Evolutionary conservation across 2,329 filamentous ascomycete species (phyloP).

Genomic region (Talaromyces rugulosus): DNA sequence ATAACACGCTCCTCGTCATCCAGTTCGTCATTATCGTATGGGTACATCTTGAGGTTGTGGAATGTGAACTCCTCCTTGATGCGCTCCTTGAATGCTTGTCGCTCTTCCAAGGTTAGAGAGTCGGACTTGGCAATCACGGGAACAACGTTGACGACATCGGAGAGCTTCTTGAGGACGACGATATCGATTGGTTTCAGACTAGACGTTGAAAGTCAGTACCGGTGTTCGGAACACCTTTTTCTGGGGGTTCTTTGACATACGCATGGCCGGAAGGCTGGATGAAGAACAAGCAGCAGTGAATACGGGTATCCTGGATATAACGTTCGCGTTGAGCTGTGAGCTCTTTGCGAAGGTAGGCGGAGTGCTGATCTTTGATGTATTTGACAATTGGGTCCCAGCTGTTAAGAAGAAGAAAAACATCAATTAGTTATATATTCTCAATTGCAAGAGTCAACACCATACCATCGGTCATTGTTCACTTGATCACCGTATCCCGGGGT

Average conservation of each 20-base stretch:
- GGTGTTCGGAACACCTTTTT: not conserved
- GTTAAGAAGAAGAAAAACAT: not conserved
- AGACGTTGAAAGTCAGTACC: constrained; percentile 13
- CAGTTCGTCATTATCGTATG: constrained; percentile 98
- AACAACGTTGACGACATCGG: constrained; percentile 97
- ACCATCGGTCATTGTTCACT: constrained; percentile 98
- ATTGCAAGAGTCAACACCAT: constrained; percentile 14
- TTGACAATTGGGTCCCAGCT: constrained; percentile 99
- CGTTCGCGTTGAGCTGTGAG: constrained; percentile 97
- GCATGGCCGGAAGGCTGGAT: constrained; percentile 98
- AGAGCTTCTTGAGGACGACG: constrained; percentile 98
- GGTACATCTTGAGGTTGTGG: constrained; percentile 99
- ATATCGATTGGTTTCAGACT: constrained; percentile 97
- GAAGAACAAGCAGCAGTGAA: constrained; percentile 99
- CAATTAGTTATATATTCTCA: constrained; percentile 17
- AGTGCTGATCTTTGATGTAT: constrained; percentile 99
- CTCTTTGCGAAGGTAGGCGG: constrained; percentile 97
- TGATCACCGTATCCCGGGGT: constrained; percentile 97
- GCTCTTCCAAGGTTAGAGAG: constrained; percentile 91
- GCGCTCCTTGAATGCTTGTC: constrained; percentile 92
- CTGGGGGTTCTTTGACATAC: constrained; percentile 25
- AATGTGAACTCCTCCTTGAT: constrained; percentile 99
- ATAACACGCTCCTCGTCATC: constrained; percentile 92
- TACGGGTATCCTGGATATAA: constrained; percentile 98
- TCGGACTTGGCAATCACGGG: constrained; percentile 99